Evolutionary conservation across 495 filamentous ascomycete species (phyloP).

Genomic region (Astrothelium subdiscretum): DNA sequence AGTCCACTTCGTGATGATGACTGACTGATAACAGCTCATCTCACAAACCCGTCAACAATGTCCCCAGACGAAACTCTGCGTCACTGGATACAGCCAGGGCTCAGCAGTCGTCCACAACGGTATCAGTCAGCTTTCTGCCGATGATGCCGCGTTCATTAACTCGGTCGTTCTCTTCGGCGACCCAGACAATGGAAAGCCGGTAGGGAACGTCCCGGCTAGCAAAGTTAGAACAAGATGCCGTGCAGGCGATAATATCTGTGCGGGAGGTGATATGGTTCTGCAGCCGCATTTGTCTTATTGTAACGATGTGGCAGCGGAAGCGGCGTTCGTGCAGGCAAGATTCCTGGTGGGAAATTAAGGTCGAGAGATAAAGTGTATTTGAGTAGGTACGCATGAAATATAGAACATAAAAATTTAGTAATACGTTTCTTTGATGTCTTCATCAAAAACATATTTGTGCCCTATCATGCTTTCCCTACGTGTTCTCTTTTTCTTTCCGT

Average conservation of each 20-base stretch:
- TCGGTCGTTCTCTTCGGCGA: constrained; percentile 6
- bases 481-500: background rate
- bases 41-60: constrained; percentile 12
- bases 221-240: constrained; percentile 1
- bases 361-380: background rate
- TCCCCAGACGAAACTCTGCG: constrained; percentile 19
- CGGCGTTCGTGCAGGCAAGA: background rate
- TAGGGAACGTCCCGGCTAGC: background rate
- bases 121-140: background rate
- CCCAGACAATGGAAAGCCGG: constrained; percentile 3
- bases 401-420: background rate
- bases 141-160: background rate
- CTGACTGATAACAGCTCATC: constrained; percentile 6
- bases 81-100: constrained; percentile 6
- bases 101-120: constrained; percentile 5
- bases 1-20: background rate
- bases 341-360: background rate
- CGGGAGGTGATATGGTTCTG: constrained; percentile 2
- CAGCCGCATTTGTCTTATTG: constrained; percentile 20
- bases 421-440: background rate
- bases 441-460: background rate
- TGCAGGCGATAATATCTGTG: constrained; percentile 4
- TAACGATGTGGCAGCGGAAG: background rate
- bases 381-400: background rate
- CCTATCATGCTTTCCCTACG: background rate